Conservation (phyloP, 140 eudicot species). For the Senecio squalidus region DNA sequence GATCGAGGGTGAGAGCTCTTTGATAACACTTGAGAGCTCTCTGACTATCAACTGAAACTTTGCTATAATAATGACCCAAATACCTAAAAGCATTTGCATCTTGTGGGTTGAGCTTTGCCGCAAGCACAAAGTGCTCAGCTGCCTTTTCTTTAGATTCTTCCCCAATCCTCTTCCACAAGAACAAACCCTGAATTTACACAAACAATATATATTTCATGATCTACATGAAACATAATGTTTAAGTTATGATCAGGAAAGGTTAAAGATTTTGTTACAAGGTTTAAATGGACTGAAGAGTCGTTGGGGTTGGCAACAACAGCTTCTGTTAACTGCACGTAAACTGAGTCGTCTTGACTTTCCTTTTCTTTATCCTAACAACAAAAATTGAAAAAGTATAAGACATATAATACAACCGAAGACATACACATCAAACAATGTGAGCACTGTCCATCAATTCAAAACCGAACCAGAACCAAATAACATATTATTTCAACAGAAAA, state of each 20-base stretch:
- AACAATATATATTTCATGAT: background rate
- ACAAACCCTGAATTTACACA: constrained; percentile 46
- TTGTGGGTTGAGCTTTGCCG: constrained; percentile 81
- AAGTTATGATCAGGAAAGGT: background rate
- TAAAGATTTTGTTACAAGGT: constrained; percentile 40
- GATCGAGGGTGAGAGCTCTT: constrained; percentile 72
- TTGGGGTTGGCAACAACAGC: constrained; percentile 49
- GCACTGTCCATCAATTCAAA: background rate
- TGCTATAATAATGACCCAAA: constrained; percentile 81
- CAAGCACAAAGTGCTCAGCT: constrained; percentile 72
- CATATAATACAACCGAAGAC: background rate
- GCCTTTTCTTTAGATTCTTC: constrained; percentile 58
- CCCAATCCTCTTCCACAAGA: constrained; percentile 54
- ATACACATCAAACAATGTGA: background rate
- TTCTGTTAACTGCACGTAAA: constrained; percentile 40
- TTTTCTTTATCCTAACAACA: constrained; percentile 38
- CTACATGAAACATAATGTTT: background rate
- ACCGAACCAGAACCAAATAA: background rate
- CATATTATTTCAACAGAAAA: background rate
- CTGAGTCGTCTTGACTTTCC: constrained; percentile 25
- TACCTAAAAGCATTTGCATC: constrained; percentile 76
- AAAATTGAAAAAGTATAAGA: constrained; percentile 8
- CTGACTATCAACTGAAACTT: constrained; percentile 46
- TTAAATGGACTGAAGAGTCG: constrained; percentile 54
- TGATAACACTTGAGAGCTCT: constrained; percentile 98